Evolutionary conservation across 2,329 filamentous ascomycete species (phyloP), one percentile per base, ranked within the genome.

Genomic region (Fusarium sp.): DNA sequence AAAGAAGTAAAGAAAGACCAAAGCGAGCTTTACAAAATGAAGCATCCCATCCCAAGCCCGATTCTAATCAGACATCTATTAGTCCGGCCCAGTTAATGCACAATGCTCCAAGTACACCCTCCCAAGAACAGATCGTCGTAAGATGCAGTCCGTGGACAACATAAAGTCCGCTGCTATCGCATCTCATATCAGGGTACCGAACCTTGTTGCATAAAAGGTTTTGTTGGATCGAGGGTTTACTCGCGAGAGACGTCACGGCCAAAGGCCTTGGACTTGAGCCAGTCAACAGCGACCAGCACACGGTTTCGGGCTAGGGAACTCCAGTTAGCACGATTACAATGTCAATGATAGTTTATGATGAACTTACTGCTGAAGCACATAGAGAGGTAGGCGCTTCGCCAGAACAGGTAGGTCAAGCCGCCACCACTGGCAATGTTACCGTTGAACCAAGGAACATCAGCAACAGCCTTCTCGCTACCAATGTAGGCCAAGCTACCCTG

Each of bases 331-430:
- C 73, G 26, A n/a, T 28, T 42, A 11, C 3, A 12, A 48, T 13
- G 17, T 30, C 12, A 10, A 52, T 28, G 3, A 41, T 28, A 30
- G 20, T 18, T 39, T 20, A 39, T 26, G 39, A 68, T 28, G 62
- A 77, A 93, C 94, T 91, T 89, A 96, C 94, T 95, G 91, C 95
- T 98, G 85, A 99, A 99, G 90, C 96, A 98, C 96, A 99, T 99
- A 89, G 94, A 98, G 83, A 99, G 87, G 84, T 99, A 99, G 62
- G 96, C 96, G 81, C 94, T 97, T 83, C 95, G 90, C 96, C 96
- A 99, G 91, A 99, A 99, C 77, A 98, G 90, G 86, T 97, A 99
- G 64, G 96, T 99, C 85, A 98, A 87, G 79, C 93, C 94, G 82
- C 96, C 96, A 81, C 96, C 96, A 51, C 92, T 94, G 71, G 96